Conservation (phyloP, 306 rosid species). For the Lathyrus oleraceus region DNA sequence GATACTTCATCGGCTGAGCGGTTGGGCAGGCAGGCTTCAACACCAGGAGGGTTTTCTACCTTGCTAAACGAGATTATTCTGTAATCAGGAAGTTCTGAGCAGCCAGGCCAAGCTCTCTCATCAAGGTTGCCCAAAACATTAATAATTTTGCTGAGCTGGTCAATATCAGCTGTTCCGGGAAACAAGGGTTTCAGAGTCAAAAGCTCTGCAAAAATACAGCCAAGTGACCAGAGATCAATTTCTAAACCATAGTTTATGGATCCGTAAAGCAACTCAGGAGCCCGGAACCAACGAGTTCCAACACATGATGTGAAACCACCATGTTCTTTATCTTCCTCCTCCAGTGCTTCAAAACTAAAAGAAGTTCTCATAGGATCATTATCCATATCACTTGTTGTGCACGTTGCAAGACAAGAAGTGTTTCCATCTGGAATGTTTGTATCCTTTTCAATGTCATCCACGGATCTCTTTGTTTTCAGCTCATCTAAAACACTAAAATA, state of each 20-base stretch:
- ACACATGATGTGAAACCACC: conserved; percentile 83
- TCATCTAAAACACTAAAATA: conserved; percentile 66
- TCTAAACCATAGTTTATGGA: conserved; percentile 72
- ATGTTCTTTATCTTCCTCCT: conserved; percentile 46
- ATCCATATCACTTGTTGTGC: conserved; percentile 73
- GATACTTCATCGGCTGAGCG: conserved; percentile 62
- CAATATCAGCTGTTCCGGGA: conserved; percentile 87
- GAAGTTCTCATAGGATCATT: conserved; percentile 66
- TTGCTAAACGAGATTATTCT: conserved; percentile 68
- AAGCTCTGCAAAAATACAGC: conserved; percentile 88
- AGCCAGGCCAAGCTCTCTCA: conserved; percentile 76
- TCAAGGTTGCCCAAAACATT: conserved; percentile 79
- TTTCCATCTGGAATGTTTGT: conserved; percentile 55
- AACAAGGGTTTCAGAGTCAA: conserved; percentile 74
- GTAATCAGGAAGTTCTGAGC: conserved; percentile 84
- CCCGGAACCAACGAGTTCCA: conserved; percentile 97
- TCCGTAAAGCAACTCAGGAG: conserved; percentile 94
- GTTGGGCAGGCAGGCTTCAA: conserved; percentile 63
- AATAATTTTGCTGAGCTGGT: conserved; percentile 84
- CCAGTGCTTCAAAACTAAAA: conserved; percentile 58
- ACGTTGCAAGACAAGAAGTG: conserved; percentile 81
- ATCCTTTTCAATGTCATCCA: conserved; percentile 56
- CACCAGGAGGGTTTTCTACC: conserved; percentile 69
- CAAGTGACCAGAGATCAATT: conserved; percentile 94
- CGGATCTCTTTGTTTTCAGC: conserved; percentile 52